A percentile compares a stretch with the other conserved stretches of the same genome.
These are phyloP conservation scores for Suillus decipiens DNA, from an alignment of 768 basidiomycete species.

Conservation along the genomic window DNA sequence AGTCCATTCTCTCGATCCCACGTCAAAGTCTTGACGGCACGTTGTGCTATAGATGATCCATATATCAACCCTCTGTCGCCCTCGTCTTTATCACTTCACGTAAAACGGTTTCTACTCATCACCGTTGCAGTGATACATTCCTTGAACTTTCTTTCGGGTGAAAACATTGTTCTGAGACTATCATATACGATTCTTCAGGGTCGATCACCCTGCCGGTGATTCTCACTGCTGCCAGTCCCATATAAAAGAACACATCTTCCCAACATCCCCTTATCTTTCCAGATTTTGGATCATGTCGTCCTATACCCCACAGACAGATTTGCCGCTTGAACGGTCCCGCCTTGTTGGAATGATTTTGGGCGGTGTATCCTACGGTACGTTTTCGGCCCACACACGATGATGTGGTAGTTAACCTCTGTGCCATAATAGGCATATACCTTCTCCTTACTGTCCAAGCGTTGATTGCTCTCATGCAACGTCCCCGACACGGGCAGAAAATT, in stretches of 20 bases:
- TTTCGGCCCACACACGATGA: background rate
- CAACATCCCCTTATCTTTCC: background rate
- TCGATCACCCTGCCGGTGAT: background rate
- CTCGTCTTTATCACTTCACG: background rate
- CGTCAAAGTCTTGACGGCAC: background rate
- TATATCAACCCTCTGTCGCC: background rate
- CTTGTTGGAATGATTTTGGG: background rate
- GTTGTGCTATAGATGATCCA: background rate
- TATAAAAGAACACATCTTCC: background rate
- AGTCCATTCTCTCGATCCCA: background rate
- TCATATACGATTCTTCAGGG: background rate
- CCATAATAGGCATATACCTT: constrained; percentile 20
- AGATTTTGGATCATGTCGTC: background rate
- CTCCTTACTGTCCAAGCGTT: constrained; percentile 22
- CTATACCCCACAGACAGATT: background rate
- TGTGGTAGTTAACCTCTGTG: background rate
- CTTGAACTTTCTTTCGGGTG: background rate
- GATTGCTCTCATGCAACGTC: constrained; percentile 9
- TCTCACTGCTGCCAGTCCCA: background rate
- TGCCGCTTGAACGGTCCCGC: background rate
- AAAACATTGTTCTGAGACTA: background rate
- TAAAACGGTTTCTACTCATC: background rate
- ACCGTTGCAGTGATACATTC: background rate
- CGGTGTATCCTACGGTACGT: background rate
- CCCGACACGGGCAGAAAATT: constrained; percentile 1